Evolutionary conservation across 2,329 filamentous ascomycete genomes (phyloP).

Genomic region (Penicillium hesseltinei): DNA sequence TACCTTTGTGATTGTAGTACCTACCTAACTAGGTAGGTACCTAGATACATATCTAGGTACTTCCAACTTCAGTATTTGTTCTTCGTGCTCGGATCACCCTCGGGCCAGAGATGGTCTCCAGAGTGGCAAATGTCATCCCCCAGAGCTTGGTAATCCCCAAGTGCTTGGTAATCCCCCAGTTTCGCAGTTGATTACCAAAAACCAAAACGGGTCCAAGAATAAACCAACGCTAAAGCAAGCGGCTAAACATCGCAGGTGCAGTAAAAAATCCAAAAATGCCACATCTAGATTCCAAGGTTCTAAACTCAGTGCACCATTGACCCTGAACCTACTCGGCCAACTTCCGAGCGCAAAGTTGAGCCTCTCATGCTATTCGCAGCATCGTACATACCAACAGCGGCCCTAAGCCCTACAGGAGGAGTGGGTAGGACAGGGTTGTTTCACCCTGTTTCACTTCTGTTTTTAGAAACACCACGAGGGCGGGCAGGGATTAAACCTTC

Average conservation of each 20-base stretch:
- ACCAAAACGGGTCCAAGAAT: background rate
- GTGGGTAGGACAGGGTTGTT: background rate
- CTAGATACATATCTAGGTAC: background rate
- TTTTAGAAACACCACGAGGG: too few species aligned
- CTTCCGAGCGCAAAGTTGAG: background rate
- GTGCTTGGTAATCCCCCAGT: slow-evolving; percentile 1
- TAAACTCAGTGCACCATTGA: background rate
- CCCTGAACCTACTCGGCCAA: background rate
- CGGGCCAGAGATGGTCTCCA: background rate
- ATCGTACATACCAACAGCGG: background rate
- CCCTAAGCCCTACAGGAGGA: slow-evolving; percentile 2
- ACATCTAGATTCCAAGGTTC: background rate
- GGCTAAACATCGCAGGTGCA: background rate
- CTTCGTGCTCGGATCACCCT: slow-evolving; percentile 3
- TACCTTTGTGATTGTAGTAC: too few species aligned
- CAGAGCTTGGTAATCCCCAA: background rate
- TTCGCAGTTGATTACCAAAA: background rate
- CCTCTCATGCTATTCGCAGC: background rate
- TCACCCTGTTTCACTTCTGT: too few species aligned
- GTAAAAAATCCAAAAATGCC: background rate
- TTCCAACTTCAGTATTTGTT: background rate
- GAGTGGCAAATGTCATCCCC: slow-evolving; percentile 4
- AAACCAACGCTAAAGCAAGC: background rate
- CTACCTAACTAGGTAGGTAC: too few species aligned
- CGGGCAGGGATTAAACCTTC: too few species aligned